Percentiles rank a stretch among this genome's conserved stretches.
These are phyloP conservation scores for Stephania cephalantha DNA, from an alignment of 164 flowering plant genomes.

Conservation along the genomic window DNA sequence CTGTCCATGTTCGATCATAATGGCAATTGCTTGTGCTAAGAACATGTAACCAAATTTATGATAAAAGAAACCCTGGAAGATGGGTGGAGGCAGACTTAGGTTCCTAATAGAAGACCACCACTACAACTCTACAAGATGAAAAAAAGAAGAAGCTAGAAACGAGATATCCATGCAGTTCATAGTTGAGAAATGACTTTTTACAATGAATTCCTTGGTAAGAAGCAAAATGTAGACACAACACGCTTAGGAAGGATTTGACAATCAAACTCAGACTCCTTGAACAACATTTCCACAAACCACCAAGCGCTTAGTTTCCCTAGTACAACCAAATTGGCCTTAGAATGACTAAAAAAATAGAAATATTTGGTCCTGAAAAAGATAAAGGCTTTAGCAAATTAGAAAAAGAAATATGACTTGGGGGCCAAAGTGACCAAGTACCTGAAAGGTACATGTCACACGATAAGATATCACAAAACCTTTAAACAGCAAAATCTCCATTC, in stretches of 20 bases:
- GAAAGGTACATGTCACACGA: background rate
- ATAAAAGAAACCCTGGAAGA: background rate
- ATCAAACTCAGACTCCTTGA: background rate
- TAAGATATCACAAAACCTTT: background rate
- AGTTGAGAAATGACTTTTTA: background rate
- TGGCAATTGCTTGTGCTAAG: background rate
- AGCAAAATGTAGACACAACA: background rate
- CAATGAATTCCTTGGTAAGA: background rate
- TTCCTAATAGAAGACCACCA: background rate
- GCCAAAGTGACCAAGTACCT: background rate
- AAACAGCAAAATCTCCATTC: background rate
- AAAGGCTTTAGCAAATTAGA: background rate
- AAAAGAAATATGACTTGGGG: background rate
- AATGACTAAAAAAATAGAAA: background rate
- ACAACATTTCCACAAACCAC: background rate
- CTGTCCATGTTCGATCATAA: background rate
- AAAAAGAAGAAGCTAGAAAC: background rate
- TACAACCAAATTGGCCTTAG: background rate
- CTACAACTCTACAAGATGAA: background rate
- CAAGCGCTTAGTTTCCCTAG: background rate
- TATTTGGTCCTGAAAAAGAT: background rate
- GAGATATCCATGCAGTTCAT: background rate
- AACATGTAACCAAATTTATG: background rate
- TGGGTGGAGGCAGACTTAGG: background rate
- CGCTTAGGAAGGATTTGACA: background rate